These are phyloP conservation scores for Cinnamomum chago DNA, from an alignment of 164 flowering plant genomes.

Conservation along the genomic window DNA sequence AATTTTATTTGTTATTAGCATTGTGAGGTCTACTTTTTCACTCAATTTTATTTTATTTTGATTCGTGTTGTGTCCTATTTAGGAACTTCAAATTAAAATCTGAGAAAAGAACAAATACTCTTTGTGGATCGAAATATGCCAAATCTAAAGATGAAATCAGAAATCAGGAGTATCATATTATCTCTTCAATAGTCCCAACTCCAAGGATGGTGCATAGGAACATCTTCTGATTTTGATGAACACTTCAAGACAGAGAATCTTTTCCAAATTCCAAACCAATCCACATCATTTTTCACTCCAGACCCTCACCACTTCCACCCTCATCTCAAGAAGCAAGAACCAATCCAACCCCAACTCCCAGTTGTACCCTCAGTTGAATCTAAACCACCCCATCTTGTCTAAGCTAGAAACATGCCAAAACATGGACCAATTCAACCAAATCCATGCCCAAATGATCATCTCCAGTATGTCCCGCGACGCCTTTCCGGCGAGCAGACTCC, in stretches of 20 bases:
- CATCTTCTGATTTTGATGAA: not conserved
- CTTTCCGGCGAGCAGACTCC: constrained; percentile 18
- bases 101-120: too few relatives aligned
- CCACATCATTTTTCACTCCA: not conserved
- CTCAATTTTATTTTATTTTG: too few relatives aligned
- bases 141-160: too few relatives aligned
- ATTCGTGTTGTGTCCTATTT: too few relatives aligned
- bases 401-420: constrained; percentile 13
- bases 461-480: constrained; percentile 12
- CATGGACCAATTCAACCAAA: constrained; percentile 19
- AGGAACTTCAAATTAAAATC: too few relatives aligned
- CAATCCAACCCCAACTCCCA: not conserved
- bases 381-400: constrained; percentile 17
- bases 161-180: too few relatives aligned
- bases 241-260: not conserved
- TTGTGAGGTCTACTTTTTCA: not conserved
- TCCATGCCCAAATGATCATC: constrained; percentile 18
- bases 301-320: not conserved
- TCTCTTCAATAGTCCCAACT: too few relatives aligned
- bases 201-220: too few relatives aligned
- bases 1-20: too few relatives aligned
- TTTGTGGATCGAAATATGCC: too few relatives aligned
- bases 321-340: not conserved
- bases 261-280: not conserved
- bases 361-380: constrained; percentile 8